Base-by-base conservation (phyloP, 2,329 filamentous ascomycete genomes). In the Aureobasidium sp. region DNA sequence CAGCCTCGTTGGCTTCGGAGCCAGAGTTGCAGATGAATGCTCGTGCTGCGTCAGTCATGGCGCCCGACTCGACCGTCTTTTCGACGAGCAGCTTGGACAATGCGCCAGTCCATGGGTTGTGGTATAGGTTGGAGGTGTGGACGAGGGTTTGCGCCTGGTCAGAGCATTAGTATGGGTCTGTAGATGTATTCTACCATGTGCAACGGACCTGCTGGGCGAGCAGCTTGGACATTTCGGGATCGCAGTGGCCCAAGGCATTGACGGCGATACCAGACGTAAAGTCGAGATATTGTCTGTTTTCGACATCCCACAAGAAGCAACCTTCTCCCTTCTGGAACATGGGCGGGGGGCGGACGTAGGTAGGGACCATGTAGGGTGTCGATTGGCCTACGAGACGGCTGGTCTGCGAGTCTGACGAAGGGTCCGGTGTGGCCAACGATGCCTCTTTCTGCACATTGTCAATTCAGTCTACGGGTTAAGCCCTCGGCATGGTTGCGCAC, bases 21-120 rank as follows among this genome's bases (percentile, higher is more conserved):
- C 94, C 94, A 4, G 92, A 97, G 78, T 99, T 99, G 80, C 91
- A 96, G 67, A 99, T 84, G 72, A 99, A 99, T 2, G 90, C 91
- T 62, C 89, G 84, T 22, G 83, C 80, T 20, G 88, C 91, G 70
- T 88, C 84, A 68, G 88, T 85, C 88, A 97, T 96, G 67, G 82
- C 89, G 44, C 91, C 91, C 0, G 88, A 87, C 69, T 87, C 85
- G 60, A 83, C 76, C 0, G 94, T 99, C 75, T 88, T 87, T 69
- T 93, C 84, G 37, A 99, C 84, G 27, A 99, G 82, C 27, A 91
- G 80, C 74, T 94, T 87, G 65, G 91, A 96, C 58, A 99, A 85
- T 2, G 88, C 86, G 36, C 93, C 93, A 1, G 90, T 97, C 90
- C 94, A 97, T 1, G 88, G 88, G 77, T 97, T 99, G 77, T 97